Conservation (phyloP, 1,284 basidiomycete species). For the Irpex sp. region DNA sequence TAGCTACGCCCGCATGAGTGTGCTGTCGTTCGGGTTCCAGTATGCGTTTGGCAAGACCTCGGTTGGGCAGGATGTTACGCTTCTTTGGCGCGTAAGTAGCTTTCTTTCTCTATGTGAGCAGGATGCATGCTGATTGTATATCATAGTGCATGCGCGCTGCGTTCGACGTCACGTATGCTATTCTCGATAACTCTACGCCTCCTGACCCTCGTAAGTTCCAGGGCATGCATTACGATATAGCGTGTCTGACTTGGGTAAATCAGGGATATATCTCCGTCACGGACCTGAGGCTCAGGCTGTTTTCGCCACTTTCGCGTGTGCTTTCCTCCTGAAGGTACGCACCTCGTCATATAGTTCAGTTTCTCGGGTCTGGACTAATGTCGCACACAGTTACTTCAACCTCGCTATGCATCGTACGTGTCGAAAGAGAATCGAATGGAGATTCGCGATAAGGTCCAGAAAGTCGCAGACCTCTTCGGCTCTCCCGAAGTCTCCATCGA, state of each 20-base stretch:
- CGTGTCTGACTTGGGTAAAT: conserved; percentile 4
- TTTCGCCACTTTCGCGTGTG: conserved; percentile 79
- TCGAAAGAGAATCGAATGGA: conserved; percentile 49
- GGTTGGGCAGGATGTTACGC: conserved; percentile 50
- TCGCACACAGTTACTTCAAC: conserved; percentile 55
- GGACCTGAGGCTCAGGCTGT: conserved; percentile 81
- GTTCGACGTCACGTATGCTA: conserved; percentile 57
- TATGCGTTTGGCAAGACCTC: conserved; percentile 58
- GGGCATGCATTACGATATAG: neutral
- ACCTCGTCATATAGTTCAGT: neutral
- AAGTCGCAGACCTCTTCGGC: conserved; percentile 57
- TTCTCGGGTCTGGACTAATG: neutral
- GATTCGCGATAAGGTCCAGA: conserved; percentile 55
- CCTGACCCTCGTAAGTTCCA: conserved; percentile 45
- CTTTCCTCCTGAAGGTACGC: conserved; percentile 70
- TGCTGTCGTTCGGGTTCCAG: conserved; percentile 72
- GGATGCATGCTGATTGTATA: neutral
- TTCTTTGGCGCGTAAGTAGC: conserved; percentile 56
- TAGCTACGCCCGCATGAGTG: conserved; percentile 63
- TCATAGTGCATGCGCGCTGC: conserved; percentile 54
- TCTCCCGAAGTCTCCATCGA: conserved; percentile 66
- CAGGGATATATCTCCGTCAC: conserved; percentile 61
- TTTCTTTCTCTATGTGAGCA: neutral
- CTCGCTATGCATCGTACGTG: conserved; percentile 59
- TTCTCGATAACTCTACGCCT: conserved; percentile 54